Base-by-base conservation (phyloP, 768 basidiomycete genomes). In the Crassisporium funariophilum region DNA sequence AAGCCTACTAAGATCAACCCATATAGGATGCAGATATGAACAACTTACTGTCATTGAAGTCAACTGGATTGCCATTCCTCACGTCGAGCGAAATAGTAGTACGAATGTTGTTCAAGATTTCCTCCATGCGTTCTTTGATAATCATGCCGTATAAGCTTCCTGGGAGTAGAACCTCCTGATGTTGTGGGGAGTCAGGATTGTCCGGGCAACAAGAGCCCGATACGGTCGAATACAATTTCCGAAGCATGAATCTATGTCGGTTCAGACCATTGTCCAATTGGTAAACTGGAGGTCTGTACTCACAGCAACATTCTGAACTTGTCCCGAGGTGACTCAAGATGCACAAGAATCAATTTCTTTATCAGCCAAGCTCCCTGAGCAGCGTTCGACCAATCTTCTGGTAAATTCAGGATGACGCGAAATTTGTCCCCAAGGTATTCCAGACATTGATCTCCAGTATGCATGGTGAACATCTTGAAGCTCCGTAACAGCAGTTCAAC, bases 141-240 rank as follows among this genome's bases (percentile, higher is more conserved):
- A 98, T 97, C 91, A 95, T 98, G 39, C 85, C 86, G 63, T 97
- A 98, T 17, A 99, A 66, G 54, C 75, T 82, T 22, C 97, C 97
- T 1, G 97, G 97, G 4, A 98, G 82, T 10, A 99, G 78, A 37
- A 95, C 93, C 62, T 99, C 97, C 65, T 99, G 97, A 61, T 98
- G 91, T 63, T 98, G 95, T 49, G 97, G 94, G 1, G 95, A 98
- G 77, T 99, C 97, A 4, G 97, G 95, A 63, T 98, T 98, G 71
- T 99, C 97, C 41, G 88, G 78, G 57, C 88, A 89, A 55, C 91
- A 97, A 34, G 86, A 82, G 34, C 87, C 86, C 4, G 94, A 95
- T 5, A 98, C 94, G 13, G 93, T 73, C 1, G 91, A 80, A 58
- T 91, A 98, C 10, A 99, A 75, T 68, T 98, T 99, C 52, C 94